Base-by-base conservation (phyloP, 2,329 filamentous ascomycete species). In the Calonectria montana region DNA sequence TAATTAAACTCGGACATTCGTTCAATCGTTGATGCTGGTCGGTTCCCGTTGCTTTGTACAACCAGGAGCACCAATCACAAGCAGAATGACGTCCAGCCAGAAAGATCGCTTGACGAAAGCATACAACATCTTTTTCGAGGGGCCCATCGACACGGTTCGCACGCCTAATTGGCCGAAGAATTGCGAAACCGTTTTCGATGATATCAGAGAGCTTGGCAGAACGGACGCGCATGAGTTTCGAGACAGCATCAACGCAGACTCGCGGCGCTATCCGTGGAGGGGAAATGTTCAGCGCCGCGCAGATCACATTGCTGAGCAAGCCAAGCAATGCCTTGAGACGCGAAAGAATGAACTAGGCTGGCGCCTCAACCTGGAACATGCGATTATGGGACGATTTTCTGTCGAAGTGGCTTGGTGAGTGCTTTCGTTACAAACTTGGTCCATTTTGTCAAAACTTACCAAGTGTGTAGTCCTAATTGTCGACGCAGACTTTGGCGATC, bases 401-500 rank as follows among this genome's bases (percentile, higher is more conserved):
- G 63, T 65, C 4, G 63, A 65, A 18, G 47, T 65, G 43, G 63
- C 63, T 6, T 65, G 63, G 63, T 65, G 6, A 41, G 63, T 53
- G 15, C 18, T 21, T 25, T 10, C 8, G 4, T 1, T 21, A 13
- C 16, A 21, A 43, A 8, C 18, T 27, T 12, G 23, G n/a, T 35
- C 27, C 10, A 16, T 29, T 21, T 43, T 50, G 12, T 25, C 13
- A 27, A 27, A 13, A 43, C 13, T 65, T 10, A 31, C n/a, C 25
- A 6, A 53, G 27, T 35, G n/a, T 53, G 16, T 27, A 65, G 63
- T 43, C 63, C 31, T 15, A 65, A 65, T 41, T 65, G 63, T 18
- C 63, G 63, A 15, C 35, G 63, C 15, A 65, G 63, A 21, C 63
- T 65, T n/a, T 65, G 63, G 63, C 47, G 63, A 31, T 65, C 63